Conservation (phyloP, 352 stramenopile species). For the Phytophthora sp. region DNA sequence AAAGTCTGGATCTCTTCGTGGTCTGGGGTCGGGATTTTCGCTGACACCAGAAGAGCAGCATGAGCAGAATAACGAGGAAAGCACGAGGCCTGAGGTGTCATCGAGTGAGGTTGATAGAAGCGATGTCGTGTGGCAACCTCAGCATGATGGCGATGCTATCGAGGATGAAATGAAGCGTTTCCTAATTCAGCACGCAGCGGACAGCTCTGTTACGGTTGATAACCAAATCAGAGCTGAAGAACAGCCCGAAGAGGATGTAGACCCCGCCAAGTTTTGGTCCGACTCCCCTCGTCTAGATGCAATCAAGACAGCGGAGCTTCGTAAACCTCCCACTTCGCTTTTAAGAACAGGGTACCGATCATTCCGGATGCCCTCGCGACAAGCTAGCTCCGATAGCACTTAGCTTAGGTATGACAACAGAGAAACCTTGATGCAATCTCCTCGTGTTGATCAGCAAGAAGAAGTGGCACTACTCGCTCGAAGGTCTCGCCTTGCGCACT, state of each 20-base stretch:
- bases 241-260: conserved; percentile 23
- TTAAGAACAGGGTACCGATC: conserved; percentile 54
- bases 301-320: conserved; percentile 54
- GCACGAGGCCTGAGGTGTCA: conserved; percentile 6
- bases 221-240: conserved; percentile 23
- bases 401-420: conserved; percentile 2
- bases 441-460: too few species aligned
- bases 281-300: conserved; percentile 55
- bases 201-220: not conserved
- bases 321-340: conserved; percentile 50
- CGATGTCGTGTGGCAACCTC: conserved; percentile 14
- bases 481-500: conserved; percentile 21
- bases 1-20: conserved; percentile 15
- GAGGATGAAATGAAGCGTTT: conserved; percentile 67
- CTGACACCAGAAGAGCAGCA: not conserved
- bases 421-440: too few species aligned
- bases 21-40: not conserved
- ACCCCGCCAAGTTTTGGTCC: conserved; percentile 18
- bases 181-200: conserved; percentile 41
- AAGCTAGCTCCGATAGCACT: conserved; percentile 18
- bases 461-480: too few species aligned
- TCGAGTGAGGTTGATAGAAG: not conserved
- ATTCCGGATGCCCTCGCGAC: conserved; percentile 55
- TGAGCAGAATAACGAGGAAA: conserved; percentile 13
- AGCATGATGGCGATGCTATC: conserved; percentile 41